These are phyloP conservation scores for Anisodus tanguticus DNA, from an alignment of 257 asterid genomes.

Conservation along the genomic window DNA sequence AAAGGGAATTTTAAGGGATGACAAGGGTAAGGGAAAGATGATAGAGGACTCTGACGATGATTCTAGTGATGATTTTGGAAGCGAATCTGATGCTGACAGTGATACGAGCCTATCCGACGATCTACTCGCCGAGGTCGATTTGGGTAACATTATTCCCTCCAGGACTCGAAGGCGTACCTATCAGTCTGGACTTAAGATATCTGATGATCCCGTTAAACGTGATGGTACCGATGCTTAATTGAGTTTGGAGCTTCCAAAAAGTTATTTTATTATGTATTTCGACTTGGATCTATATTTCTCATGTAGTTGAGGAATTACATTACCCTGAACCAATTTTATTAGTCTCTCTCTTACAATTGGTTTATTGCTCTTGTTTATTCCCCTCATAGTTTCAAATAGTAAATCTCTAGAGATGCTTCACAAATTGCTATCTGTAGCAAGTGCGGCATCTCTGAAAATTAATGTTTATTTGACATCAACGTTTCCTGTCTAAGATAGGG, in stretches of 20 bases:
- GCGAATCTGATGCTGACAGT: slow-evolving; percentile 38
- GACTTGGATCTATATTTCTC: background rate
- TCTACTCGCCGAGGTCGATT: slow-evolving; percentile 50
- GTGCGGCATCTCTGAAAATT: background rate
- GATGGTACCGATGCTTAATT: slow-evolving; percentile 23
- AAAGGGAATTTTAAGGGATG: slow-evolving; percentile 45
- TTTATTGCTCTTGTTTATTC: background rate
- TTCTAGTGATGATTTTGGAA: slow-evolving; percentile 37
- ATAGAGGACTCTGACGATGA: slow-evolving; percentile 40
- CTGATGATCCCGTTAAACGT: slow-evolving; percentile 23
- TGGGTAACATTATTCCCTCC: slow-evolving; percentile 51
- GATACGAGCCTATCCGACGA: slow-evolving; percentile 50
- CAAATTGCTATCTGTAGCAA: slow-evolving; percentile 14
- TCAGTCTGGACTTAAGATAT: slow-evolving; percentile 40
- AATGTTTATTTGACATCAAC: slow-evolving; percentile 6
- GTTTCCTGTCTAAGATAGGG: background rate
- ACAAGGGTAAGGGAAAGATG: slow-evolving; percentile 53
- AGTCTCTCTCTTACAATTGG: slow-evolving; percentile 21
- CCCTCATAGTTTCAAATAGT: background rate
- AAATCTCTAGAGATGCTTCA: background rate
- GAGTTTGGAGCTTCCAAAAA: background rate
- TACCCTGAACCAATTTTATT: slow-evolving; percentile 17
- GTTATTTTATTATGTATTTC: background rate
- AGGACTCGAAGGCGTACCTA: slow-evolving; percentile 43
- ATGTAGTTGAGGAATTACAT: background rate